A percentile compares a stretch with the other conserved stretches of the same genome.
Conservation (phyloP, 192 early-diverging fungal genomes). For the Gorgonomyces haynaldii region DNA sequence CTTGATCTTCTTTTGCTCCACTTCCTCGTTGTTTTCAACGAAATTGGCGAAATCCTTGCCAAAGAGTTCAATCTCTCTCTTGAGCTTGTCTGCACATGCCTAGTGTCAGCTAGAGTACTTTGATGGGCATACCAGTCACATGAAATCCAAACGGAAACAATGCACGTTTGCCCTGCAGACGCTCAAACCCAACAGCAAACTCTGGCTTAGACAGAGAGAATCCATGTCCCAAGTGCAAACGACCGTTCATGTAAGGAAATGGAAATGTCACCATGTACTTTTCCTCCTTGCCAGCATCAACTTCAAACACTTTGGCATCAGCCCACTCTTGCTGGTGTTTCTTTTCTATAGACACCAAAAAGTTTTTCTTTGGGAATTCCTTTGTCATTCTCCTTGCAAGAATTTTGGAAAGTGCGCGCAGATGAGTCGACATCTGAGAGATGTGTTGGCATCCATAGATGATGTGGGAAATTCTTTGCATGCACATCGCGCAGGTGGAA, state of each 20-base stretch:
- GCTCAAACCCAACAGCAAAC: conserved; percentile 88
- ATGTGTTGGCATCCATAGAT: no score
- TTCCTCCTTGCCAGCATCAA: conserved; percentile 63
- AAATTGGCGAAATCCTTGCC: conserved; percentile 57
- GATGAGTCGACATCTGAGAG: no score
- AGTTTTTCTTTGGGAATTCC: conserved; percentile 35
- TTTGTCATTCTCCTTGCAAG: no score
- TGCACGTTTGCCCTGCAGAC: conserved; percentile 81
- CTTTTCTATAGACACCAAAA: conserved; percentile 61
- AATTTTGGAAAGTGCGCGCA: no score
- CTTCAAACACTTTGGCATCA: conserved; percentile 62
- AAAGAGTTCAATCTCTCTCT: conserved; percentile 72
- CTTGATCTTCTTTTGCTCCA: conserved; percentile 6
- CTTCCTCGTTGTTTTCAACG: conserved; percentile 13
- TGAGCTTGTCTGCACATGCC: conserved; percentile 80
- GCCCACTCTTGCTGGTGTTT: conserved; percentile 74
- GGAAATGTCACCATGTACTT: conserved; percentile 95
- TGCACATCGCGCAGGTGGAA: no score
- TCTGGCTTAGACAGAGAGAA: conserved; percentile 94
- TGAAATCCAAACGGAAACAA: conserved; percentile 98
- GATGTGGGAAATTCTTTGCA: no score
- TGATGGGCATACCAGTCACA: conserved; percentile 99
- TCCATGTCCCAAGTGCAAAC: conserved; percentile 90
- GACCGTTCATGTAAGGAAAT: conserved; percentile 94
- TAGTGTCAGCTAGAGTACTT: conserved; percentile 44